Conservation (phyloP, 2,329 filamentous ascomycete genomes). For the Scopulariopsis brevicaulis region DNA sequence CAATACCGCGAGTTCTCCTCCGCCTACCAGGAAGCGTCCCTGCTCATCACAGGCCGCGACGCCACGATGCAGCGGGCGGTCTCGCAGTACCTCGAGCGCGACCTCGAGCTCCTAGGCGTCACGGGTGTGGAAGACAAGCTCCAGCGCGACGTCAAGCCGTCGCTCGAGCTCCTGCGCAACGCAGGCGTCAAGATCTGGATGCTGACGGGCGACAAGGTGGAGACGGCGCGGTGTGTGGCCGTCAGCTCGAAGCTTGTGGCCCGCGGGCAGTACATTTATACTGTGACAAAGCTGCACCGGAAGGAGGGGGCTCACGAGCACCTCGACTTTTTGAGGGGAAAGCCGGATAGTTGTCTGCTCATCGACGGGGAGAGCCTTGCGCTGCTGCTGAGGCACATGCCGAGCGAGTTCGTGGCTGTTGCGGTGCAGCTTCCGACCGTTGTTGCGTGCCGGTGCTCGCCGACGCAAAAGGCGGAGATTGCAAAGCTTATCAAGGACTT, state of each 20-base stretch:
- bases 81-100: conserved; percentile 69
- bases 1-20: conserved; percentile 73
- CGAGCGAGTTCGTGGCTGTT: conserved; percentile 74
- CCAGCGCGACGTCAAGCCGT: conserved; percentile 90
- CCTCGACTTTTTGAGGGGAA: conserved; percentile 78
- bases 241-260: conserved; percentile 91
- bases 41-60: conserved; percentile 73
- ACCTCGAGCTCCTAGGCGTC: conserved; percentile 89
- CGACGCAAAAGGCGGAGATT: conserved; percentile 92
- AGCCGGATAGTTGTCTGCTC: conserved; percentile 76
- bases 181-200: conserved; percentile 99
- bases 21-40: conserved; percentile 66
- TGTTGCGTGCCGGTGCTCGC: conserved; percentile 91
- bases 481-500: conserved; percentile 81
- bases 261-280: conserved; percentile 91
- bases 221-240: conserved; percentile 92
- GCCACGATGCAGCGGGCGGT: conserved; percentile 71
- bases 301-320: conserved; percentile 81
- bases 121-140: conserved; percentile 97
- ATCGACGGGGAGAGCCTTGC: conserved; percentile 89
- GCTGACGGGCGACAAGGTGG: conserved; percentile 97
- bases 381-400: conserved; percentile 73
- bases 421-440: conserved; percentile 85
- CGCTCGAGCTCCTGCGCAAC: conserved; percentile 86
- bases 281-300: conserved; percentile 72